Percentiles rank a stretch among this genome's conserved stretches.
Evolutionary conservation across 2,329 filamentous ascomycete genomes (phyloP).

Genomic region (Cladosporium velox): DNA sequence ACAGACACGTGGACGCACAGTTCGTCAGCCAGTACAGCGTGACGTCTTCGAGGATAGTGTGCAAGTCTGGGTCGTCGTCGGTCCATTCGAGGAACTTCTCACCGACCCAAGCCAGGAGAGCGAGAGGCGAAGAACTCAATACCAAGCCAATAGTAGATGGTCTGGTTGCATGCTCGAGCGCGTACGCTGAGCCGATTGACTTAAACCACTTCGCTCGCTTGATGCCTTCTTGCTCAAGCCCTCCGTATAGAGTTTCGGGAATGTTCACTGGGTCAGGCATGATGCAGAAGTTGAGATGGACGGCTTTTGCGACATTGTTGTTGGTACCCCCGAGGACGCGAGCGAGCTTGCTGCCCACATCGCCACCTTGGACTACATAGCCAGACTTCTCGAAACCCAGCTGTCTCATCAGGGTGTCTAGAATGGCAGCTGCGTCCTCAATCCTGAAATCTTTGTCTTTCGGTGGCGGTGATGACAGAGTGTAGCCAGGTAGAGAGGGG

Average conservation of each 20-base stretch:
- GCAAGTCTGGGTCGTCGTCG: conserved; percentile 46
- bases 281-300: conserved; percentile 32
- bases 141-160: conserved; percentile 60
- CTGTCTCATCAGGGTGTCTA: conserved; percentile 53
- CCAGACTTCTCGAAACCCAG: conserved; percentile 51
- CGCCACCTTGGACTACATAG: conserved; percentile 59
- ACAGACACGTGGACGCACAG: conserved; percentile 51
- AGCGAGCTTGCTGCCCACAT: conserved; percentile 49
- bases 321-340: conserved; percentile 38
- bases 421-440: conserved; percentile 43
- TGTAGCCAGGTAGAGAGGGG: conserved; percentile 56
- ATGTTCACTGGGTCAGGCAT: conserved; percentile 31
- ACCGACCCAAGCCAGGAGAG: conserved; percentile 60
- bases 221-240: conserved; percentile 43
- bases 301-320: conserved; percentile 39
- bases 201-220: conserved; percentile 44
- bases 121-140: conserved; percentile 56
- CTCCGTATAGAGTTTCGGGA: conserved; percentile 27
- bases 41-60: conserved; percentile 50
- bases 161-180: conserved; percentile 54
- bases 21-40: conserved; percentile 59
- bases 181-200: conserved; percentile 52
- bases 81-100: conserved; percentile 59
- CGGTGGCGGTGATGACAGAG: conserved; percentile 51
- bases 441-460: conserved; percentile 46